Percentiles rank a stretch among this genome's conserved stretches.
These are phyloP conservation scores for Erythrophleum fordii DNA, from an alignment of 306 rosid species.

Conservation along the genomic window DNA sequence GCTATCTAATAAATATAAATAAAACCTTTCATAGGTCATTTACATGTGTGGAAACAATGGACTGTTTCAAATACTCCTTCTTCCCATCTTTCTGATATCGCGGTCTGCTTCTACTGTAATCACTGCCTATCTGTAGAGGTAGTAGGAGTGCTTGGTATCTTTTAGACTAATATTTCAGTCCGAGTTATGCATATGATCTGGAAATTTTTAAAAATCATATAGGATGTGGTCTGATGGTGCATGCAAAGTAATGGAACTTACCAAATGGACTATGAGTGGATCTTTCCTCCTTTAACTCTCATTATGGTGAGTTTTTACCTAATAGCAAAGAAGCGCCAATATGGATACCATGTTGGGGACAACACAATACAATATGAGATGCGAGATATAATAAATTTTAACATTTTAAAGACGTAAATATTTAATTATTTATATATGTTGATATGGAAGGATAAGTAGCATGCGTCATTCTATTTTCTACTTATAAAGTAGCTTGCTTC, in stretches of 20 bases:
- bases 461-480: too few relatives aligned
- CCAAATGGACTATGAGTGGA: background rate
- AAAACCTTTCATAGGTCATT: conserved; percentile 16
- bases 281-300: background rate
- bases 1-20: conserved; percentile 43
- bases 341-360: too few relatives aligned
- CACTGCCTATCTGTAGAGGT: background rate
- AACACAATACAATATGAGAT: too few relatives aligned
- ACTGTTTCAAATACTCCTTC: conserved; percentile 4
- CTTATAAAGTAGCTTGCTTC: too few relatives aligned
- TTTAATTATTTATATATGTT: too few relatives aligned
- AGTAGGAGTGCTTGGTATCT: background rate
- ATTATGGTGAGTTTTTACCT: too few relatives aligned
- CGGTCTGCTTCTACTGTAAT: background rate
- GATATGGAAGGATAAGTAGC: too few relatives aligned
- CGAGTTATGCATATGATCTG: background rate
- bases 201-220: background rate
- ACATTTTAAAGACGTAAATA: too few relatives aligned
- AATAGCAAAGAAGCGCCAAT: too few relatives aligned
- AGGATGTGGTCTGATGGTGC: background rate
- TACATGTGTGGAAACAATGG: conserved; percentile 30
- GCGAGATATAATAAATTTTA: too few relatives aligned
- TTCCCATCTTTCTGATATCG: background rate
- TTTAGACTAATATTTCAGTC: background rate
- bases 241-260: background rate